Base-by-base conservation (phyloP, 371 early-diverging fungal species). In the Conidiobolus incongruus region DNA sequence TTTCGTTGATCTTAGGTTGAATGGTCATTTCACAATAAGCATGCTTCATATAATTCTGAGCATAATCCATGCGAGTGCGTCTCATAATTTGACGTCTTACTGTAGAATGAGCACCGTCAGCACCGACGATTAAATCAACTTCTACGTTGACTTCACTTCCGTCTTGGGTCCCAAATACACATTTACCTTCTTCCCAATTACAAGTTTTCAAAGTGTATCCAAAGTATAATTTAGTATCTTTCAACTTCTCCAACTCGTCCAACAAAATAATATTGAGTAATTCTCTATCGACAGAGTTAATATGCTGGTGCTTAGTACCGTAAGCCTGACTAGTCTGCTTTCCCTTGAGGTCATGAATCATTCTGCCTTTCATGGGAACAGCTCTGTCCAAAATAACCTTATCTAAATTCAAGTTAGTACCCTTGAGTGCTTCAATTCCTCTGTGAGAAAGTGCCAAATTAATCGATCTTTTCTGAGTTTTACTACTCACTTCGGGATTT, bases 401-500 rank as follows among this genome's bases (percentile, higher is more conserved):
- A 20, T 78, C 80, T 12, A 88, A 48, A 4, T 51, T 66, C 7
- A 75, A 60, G 0, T 75, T 75, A 17, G 77, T 72, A 7, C 59
- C 69, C 47, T 70, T 55, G 48, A 96, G 60, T 12, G 89, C 90
- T 11, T 77, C 68, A 28, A 93, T 53, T 0, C 94, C 96, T 44
- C 96, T 75, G 45, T 66, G 68, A 0, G 90, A 89, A 2, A 96
- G 65, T 1, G 96, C 94, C 54, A 96, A 56, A 49, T 96, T 96
- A 57, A 96, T 93, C 6, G 89, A 86, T 34, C 83, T 69, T 32
- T 44, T 81, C 33, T 62, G 63, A 47, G 65, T 56, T 32, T 61
- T 60, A 32, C 52, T 56, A 52, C 61, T 59, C 49, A 73, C 58
- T 48, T 71, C 67, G 1, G 69, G 69, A 40, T 70, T 39, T 35